These are phyloP conservation scores for Botrytis fragariae DNA, from an alignment of 2,329 filamentous ascomycete genomes.

Conservation along the genomic window DNA sequence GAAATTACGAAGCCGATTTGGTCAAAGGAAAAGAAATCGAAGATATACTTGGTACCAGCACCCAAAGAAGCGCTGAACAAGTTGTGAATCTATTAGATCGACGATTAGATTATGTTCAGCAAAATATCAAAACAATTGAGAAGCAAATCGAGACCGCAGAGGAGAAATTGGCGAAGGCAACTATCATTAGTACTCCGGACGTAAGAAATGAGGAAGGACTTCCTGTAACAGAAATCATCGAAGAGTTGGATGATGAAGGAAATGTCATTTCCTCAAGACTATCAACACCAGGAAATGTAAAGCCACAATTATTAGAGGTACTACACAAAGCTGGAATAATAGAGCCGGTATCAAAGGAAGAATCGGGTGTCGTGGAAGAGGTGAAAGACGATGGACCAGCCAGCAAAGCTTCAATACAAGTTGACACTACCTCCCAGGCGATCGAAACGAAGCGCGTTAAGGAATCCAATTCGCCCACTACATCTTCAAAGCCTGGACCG, in stretches of 20 bases:
- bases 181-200: slow-evolving; percentile 58
- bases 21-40: slow-evolving; percentile 58
- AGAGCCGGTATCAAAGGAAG: slow-evolving; percentile 17
- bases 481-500: slow-evolving; percentile 38
- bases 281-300: slow-evolving; percentile 64
- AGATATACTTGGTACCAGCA: slow-evolving; percentile 45
- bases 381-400: slow-evolving; percentile 20
- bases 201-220: slow-evolving; percentile 65
- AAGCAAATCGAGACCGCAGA: slow-evolving; percentile 66
- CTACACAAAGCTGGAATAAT: slow-evolving; percentile 72
- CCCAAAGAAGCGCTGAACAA: slow-evolving; percentile 56
- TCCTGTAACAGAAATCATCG: slow-evolving; percentile 85
- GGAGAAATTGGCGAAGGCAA: slow-evolving; percentile 64
- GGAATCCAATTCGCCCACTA: background rate
- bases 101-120: slow-evolving; percentile 83
- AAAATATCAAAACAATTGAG: slow-evolving; percentile 72
- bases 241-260: slow-evolving; percentile 87
- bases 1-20: slow-evolving; percentile 53
- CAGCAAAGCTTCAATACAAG: slow-evolving; percentile 16
- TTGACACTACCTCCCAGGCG: background rate
- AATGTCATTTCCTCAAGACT: slow-evolving; percentile 71
- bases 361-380: slow-evolving; percentile 15
- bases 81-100: slow-evolving; percentile 67
- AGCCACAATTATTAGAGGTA: slow-evolving; percentile 66
- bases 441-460: background rate